Evolutionary conservation across 306 rosid species (phyloP).

Genomic region (Sesbania bispinosa): DNA sequence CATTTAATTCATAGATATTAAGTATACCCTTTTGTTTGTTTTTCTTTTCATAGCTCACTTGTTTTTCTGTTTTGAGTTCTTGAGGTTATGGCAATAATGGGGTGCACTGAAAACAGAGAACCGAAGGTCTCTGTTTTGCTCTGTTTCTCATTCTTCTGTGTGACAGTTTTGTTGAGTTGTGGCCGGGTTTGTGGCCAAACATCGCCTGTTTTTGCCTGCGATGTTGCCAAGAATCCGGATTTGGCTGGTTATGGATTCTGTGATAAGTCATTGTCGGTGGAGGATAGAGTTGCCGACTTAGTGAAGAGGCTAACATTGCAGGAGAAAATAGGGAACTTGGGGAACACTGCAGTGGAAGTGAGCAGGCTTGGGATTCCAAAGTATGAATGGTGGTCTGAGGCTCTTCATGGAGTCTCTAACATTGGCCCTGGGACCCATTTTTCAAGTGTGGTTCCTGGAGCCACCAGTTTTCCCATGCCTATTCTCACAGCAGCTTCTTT

Average conservation of each 20-base stretch:
- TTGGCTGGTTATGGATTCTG: conserved; percentile 60
- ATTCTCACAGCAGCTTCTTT: conserved; percentile 93
- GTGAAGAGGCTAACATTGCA: conserved; percentile 73
- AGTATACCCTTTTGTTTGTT: conserved; percentile 19
- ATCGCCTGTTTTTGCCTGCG: conserved; percentile 65
- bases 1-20: not conserved
- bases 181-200: conserved; percentile 45
- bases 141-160: conserved; percentile 24
- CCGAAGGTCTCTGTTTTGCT: conserved; percentile 55
- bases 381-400: conserved; percentile 99
- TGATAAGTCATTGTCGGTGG: conserved; percentile 41
- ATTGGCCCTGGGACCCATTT: conserved; percentile 79
- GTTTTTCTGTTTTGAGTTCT: not conserved
- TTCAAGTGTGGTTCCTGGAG: conserved; percentile 67
- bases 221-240: conserved; percentile 34
- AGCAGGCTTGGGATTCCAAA: conserved; percentile 81
- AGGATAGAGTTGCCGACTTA: conserved; percentile 60
- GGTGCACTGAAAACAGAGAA: conserved; percentile 44
- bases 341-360: conserved; percentile 50
- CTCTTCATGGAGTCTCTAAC: conserved; percentile 87
- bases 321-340: conserved; percentile 74
- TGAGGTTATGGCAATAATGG: conserved; percentile 33
- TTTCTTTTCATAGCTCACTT: not conserved
- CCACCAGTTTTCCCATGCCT: conserved; percentile 91
- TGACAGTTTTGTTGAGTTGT: not conserved